Percentiles rank a stretch among this genome's conserved stretches.
Conservation (phyloP, 108 stramenopile species). For the Epithemia pelagica region DNA sequence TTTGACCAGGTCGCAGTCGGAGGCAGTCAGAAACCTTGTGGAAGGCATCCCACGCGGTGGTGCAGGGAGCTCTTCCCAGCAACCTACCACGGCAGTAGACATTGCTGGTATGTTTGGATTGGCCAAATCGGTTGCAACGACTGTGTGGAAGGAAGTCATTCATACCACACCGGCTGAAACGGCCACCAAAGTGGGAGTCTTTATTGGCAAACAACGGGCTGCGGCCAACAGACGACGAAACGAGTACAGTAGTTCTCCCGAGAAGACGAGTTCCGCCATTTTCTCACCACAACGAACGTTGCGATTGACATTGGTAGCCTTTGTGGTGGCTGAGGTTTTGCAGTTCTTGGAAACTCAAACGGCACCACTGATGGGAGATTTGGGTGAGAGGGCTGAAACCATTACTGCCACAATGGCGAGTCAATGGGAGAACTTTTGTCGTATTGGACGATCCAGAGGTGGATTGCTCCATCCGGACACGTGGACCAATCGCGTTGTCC, state of each 20-base stretch:
- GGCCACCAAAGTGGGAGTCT: neutral
- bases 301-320: constrained; percentile 2
- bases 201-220: neutral
- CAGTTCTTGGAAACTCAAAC: neutral
- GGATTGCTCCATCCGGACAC: constrained; percentile 5
- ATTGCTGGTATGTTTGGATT: neutral
- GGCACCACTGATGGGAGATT: neutral
- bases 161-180: neutral
- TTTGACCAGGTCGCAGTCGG: no score
- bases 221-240: neutral
- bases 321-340: neutral
- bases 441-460: neutral
- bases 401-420: neutral
- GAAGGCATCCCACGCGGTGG: neutral
- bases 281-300: neutral
- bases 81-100: neutral
- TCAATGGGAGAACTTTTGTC: neutral
- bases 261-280: neutral
- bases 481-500: constrained; percentile 20
- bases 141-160: neutral
- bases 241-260: neutral
- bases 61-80: neutral
- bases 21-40: no score
- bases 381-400: neutral
- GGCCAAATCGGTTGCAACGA: neutral